Percentiles rank a stretch among this genome's conserved stretches.
phyloP scores from a whole-genome alignment of 306 rosid species.

The Sesbania bispinosa region DNA sequence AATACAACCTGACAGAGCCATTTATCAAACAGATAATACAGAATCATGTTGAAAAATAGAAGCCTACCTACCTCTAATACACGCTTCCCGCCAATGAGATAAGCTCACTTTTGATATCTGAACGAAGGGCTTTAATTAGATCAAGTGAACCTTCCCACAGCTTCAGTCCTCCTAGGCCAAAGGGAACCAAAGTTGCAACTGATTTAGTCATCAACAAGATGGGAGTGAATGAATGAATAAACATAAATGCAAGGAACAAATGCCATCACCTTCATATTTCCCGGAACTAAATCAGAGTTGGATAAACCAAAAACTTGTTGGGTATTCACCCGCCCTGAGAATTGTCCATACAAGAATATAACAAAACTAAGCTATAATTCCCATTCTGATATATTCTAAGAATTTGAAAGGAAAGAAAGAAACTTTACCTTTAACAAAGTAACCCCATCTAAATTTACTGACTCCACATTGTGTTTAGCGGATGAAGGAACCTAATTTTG shows the following conservation, averaged over 20 bases:
- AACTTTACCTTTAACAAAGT: conserved; percentile 69
- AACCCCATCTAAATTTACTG: conserved; percentile 56
- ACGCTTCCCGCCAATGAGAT: conserved; percentile 52
- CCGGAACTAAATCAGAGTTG: conserved; percentile 95
- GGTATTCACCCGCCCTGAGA: conserved; percentile 71
- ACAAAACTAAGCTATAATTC: background rate
- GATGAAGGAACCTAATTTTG: conserved; percentile 39
- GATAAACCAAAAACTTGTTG: conserved; percentile 82
- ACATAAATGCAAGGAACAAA: conserved; percentile 24
- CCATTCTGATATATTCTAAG: background rate
- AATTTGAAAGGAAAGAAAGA: background rate
- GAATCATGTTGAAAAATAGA: conserved; percentile 34
- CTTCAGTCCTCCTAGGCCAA: conserved; percentile 70
- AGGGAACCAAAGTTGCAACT: conserved; percentile 10
- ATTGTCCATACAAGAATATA: background rate
- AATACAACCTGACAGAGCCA: background rate
- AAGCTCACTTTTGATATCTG: conserved; percentile 47
- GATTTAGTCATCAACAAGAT: background rate
- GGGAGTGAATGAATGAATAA: background rate
- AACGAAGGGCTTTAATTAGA: conserved; percentile 66
- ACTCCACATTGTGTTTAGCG: conserved; percentile 46
- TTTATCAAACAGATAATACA: background rate
- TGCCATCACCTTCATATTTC: conserved; percentile 66
- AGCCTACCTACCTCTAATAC: conserved; percentile 83
- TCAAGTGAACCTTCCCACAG: conserved; percentile 93